Percentiles rank a stretch among this genome's conserved stretches.
Conservation (phyloP, 2,329 filamentous ascomycete species). For the Aspergillus novofumigatus region DNA sequence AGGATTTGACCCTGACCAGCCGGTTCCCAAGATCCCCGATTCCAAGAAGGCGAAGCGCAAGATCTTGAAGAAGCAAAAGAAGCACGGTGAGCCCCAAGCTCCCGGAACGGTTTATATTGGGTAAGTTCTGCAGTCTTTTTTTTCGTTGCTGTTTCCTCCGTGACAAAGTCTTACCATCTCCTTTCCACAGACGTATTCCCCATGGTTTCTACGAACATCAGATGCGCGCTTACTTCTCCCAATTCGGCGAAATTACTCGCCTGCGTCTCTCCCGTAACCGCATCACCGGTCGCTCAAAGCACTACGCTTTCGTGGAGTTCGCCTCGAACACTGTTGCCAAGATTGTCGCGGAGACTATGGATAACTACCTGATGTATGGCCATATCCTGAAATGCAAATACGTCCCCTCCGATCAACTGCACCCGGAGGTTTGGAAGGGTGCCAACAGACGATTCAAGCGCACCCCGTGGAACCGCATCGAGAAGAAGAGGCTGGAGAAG, state of each 20-base stretch:
- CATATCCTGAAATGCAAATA: conserved; percentile 87
- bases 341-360: conserved; percentile 92
- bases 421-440: conserved; percentile 80
- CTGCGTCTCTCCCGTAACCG: conserved; percentile 87
- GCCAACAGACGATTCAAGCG: conserved; percentile 86
- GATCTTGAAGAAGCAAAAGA: conserved; percentile 49
- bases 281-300: conserved; percentile 84
- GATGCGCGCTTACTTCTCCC: conserved; percentile 88
- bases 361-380: conserved; percentile 93
- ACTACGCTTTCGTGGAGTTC: conserved; percentile 95
- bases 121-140: conserved; percentile 30
- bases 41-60: conserved; percentile 47
- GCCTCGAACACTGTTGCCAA: conserved; percentile 70
- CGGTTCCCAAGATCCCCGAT: conserved; percentile 41
- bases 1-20: conserved; percentile 43
- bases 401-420: conserved; percentile 71
- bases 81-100: conserved; percentile 40
- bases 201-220: conserved; percentile 97
- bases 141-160: conserved; percentile 1
- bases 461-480: conserved; percentile 83
- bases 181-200: conserved; percentile 62
- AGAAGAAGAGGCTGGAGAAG: conserved; percentile 68
- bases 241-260: conserved; percentile 78
- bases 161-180: conserved; percentile 11
- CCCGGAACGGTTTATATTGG: conserved; percentile 86